Percentiles rank a stretch among this genome's conserved stretches.
phyloP scores from a whole-genome alignment of 768 basidiomycete genomes.

The Hygrophoropsis aurantiaca region DNA sequence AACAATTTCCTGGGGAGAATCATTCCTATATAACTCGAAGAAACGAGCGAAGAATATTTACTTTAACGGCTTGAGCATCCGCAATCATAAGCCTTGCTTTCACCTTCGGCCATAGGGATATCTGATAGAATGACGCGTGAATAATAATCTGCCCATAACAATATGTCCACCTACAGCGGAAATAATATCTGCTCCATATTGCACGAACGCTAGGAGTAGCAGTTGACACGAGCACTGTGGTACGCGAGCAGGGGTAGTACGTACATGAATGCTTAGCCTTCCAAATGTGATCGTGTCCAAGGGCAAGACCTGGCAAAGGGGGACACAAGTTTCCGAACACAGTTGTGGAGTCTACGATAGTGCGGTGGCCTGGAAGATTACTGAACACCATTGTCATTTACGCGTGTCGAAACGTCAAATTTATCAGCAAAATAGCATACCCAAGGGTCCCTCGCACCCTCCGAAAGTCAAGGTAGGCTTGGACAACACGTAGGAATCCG shows the following conservation, averaged over 20 bases:
- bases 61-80: slow-evolving; percentile 43
- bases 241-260: neutral
- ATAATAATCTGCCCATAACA: neutral
- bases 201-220: slow-evolving; percentile 26
- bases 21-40: neutral
- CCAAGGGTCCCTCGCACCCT: slow-evolving; percentile 4
- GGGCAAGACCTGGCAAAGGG: neutral
- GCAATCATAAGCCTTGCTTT: slow-evolving; percentile 20
- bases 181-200: slow-evolving; percentile 36
- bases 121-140: neutral
- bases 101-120: slow-evolving; percentile 11
- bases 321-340: slow-evolving; percentile 1
- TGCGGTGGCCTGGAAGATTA: slow-evolving; percentile 6
- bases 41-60: neutral
- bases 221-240: neutral
- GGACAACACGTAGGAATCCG: neutral
- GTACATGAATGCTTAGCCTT: slow-evolving; percentile 4
- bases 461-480: slow-evolving; percentile 4
- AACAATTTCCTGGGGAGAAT: slow-evolving; percentile 16
- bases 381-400: neutral
- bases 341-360: neutral
- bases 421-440: neutral
- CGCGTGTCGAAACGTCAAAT: neutral
- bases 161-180: slow-evolving; percentile 30
- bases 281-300: slow-evolving; percentile 8